A percentile compares a stretch with the other conserved stretches of the same genome.
These are phyloP conservation scores for Fusarium sp. DNA, from an alignment of 2,329 filamentous ascomycete species.

Conservation along the genomic window DNA sequence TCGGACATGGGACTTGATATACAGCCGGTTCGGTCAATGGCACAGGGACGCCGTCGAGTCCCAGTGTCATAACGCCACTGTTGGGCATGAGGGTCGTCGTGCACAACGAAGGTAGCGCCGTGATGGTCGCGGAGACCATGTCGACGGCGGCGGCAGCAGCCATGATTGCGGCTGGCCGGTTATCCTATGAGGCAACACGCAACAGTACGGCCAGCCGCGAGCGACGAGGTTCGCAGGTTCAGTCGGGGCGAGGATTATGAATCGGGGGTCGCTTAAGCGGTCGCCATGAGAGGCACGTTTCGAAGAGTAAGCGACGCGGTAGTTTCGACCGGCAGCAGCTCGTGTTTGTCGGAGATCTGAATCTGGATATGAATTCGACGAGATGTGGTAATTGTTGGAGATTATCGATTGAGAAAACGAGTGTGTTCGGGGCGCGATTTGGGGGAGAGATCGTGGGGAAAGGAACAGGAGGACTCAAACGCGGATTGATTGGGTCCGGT, in stretches of 20 bases:
- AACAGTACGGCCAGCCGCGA: conserved; percentile 45
- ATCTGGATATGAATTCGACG: conserved; percentile 3
- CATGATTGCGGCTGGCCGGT: conserved; percentile 45
- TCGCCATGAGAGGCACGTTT: conserved; percentile 37
- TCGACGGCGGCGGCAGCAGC: conserved; percentile 33
- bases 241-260: background rate
- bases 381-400: conserved; percentile 1
- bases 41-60: conserved; percentile 62
- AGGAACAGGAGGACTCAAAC: conserved; percentile 25
- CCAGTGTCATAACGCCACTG: conserved; percentile 62
- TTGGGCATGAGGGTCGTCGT: conserved; percentile 58
- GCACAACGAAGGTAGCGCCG: conserved; percentile 52
- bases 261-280: conserved; percentile 28
- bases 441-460: conserved; percentile 26
- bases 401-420: conserved; percentile 12
- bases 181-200: conserved; percentile 32
- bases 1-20: conserved; percentile 58
- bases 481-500: conserved; percentile 12
- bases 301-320: background rate
- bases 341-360: background rate
- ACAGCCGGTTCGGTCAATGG: conserved; percentile 70
- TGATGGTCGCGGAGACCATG: conserved; percentile 43
- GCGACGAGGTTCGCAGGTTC: conserved; percentile 39
- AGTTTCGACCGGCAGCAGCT: conserved; percentile 4
- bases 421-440: conserved; percentile 27